These are phyloP conservation scores for Helminthosporium solani DNA, from an alignment of 2,329 filamentous ascomycete species.

Conservation along the genomic window DNA sequence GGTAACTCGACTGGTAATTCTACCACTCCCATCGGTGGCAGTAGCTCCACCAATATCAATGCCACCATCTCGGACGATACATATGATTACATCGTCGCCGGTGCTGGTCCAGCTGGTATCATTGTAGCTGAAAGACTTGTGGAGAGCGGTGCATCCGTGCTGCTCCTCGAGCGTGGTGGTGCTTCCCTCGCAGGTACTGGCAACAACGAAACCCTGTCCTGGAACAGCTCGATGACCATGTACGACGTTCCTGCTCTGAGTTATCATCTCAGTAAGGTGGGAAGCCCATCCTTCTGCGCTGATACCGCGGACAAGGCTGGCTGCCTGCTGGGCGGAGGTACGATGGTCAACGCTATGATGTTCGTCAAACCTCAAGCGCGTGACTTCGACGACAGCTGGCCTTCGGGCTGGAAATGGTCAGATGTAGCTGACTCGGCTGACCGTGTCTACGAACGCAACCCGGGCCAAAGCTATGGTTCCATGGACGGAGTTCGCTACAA, in stretches of 20 bases:
- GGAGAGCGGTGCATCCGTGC: conserved; percentile 63
- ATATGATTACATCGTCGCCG: conserved; percentile 63
- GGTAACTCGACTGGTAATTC: conserved; percentile 21
- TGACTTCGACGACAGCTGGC: conserved; percentile 74
- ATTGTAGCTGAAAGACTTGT: conserved; percentile 60
- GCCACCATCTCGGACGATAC: conserved; percentile 46
- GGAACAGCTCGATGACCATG: conserved; percentile 40
- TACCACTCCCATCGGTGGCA: conserved; percentile 21
- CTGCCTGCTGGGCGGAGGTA: conserved; percentile 67
- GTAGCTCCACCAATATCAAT: conserved; percentile 22
- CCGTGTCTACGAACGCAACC: conserved; percentile 70
- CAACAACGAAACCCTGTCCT: conserved; percentile 29
- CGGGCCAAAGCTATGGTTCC: conserved; percentile 66
- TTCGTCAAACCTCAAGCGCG: conserved; percentile 35
- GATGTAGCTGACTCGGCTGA: conserved; percentile 62
- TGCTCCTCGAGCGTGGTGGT: conserved; percentile 54
- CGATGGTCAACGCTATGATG: conserved; percentile 57
- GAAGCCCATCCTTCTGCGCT: conserved; percentile 50
- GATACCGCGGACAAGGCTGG: conserved; percentile 72
- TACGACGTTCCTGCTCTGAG: conserved; percentile 42
- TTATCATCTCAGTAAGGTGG: conserved; percentile 35
- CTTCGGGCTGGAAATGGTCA: conserved; percentile 65
- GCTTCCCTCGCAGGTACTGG: conserved; percentile 35
- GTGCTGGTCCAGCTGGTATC: conserved; percentile 61
- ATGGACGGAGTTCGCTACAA: conserved; percentile 65